Percentiles rank a stretch among this genome's conserved stretches.
phyloP scores from a whole-genome alignment of 129 eudicot genomes.

The Helichrysum umbraculigerum region DNA sequence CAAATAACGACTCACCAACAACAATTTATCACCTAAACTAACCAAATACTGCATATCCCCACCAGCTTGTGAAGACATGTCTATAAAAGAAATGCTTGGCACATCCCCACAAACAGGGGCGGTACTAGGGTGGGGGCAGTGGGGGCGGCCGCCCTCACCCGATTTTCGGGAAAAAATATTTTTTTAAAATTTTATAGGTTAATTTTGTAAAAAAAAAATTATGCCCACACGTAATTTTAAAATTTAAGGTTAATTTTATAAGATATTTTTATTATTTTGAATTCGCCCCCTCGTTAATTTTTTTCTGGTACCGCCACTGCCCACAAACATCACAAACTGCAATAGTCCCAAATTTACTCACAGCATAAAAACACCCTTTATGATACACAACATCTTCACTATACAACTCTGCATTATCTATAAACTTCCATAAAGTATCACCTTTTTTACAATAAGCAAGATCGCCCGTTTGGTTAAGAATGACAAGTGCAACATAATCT shows the following conservation, averaged over 20 bases:
- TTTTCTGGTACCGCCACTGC: no score
- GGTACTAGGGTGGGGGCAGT: no score
- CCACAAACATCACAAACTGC: slow-evolving; percentile 62
- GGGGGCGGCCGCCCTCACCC: no score
- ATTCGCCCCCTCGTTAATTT: no score
- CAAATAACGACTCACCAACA: slow-evolving; percentile 60
- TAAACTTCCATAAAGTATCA: slow-evolving; percentile 48
- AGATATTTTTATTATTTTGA: no score
- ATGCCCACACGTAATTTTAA: no score
- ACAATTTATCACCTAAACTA: slow-evolving; percentile 46
- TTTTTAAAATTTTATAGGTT: no score
- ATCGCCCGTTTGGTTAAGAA: slow-evolving; percentile 57
- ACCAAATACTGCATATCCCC: slow-evolving; percentile 86
- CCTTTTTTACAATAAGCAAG: slow-evolving; percentile 58
- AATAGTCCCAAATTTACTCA: slow-evolving; percentile 58
- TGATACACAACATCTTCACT: slow-evolving; percentile 68
- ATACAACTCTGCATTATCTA: slow-evolving; percentile 44
- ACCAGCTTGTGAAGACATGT: slow-evolving; percentile 38
- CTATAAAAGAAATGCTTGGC: slow-evolving; percentile 40
- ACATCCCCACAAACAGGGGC: no score
- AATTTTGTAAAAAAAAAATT: no score
- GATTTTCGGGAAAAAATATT: no score
- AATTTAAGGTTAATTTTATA: no score
- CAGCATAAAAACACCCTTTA: slow-evolving; percentile 59
- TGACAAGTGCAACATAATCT: slow-evolving; percentile 43